phyloP scores from a whole-genome alignment of 2,329 filamentous ascomycete genomes.

The Thermochaetoides dissita region DNA sequence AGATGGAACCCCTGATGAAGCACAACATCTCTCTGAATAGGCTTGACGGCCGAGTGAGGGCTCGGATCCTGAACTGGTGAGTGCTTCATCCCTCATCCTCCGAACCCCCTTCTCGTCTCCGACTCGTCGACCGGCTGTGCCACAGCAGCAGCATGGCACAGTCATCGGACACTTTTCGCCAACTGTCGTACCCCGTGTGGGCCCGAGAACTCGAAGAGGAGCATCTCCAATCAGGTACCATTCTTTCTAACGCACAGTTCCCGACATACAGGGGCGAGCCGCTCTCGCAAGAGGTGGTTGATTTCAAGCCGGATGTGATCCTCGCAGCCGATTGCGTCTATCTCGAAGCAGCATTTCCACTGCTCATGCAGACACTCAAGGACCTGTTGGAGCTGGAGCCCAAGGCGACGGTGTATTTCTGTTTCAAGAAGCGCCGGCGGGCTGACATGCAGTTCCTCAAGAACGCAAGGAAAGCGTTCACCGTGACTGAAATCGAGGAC shows the following conservation, averaged over 20 bases:
- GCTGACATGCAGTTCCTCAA: slow-evolving; percentile 67
- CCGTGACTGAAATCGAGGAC: slow-evolving; percentile 47
- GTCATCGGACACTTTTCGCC: too few species aligned
- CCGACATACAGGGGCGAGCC: slow-evolving; percentile 41
- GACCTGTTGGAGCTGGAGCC: slow-evolving; percentile 63
- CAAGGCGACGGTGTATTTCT: slow-evolving; percentile 56
- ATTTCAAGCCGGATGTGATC: slow-evolving; percentile 59
- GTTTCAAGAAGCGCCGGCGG: slow-evolving; percentile 83
- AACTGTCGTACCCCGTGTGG: too few species aligned
- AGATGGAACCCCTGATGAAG: slow-evolving; percentile 76
- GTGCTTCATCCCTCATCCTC: slow-evolving; percentile 14
- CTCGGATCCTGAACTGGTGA: slow-evolving; percentile 70
- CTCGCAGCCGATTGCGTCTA: slow-evolving; percentile 96
- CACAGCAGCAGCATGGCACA: too few species aligned
- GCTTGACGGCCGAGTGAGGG: slow-evolving; percentile 47
- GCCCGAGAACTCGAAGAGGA: too few species aligned
- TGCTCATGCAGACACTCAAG: slow-evolving; percentile 65
- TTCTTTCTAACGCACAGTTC: too few species aligned
- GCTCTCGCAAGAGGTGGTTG: slow-evolving; percentile 36
- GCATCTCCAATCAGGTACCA: too few species aligned
- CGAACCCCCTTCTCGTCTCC: too few species aligned
- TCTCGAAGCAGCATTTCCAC: slow-evolving; percentile 87
- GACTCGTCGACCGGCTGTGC: too few species aligned
- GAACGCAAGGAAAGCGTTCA: slow-evolving; percentile 52
- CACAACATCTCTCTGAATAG: slow-evolving; percentile 75